Evolutionary conservation across 495 filamentous ascomycete species (phyloP).

Genomic region (Emericellopsis terricola): DNA sequence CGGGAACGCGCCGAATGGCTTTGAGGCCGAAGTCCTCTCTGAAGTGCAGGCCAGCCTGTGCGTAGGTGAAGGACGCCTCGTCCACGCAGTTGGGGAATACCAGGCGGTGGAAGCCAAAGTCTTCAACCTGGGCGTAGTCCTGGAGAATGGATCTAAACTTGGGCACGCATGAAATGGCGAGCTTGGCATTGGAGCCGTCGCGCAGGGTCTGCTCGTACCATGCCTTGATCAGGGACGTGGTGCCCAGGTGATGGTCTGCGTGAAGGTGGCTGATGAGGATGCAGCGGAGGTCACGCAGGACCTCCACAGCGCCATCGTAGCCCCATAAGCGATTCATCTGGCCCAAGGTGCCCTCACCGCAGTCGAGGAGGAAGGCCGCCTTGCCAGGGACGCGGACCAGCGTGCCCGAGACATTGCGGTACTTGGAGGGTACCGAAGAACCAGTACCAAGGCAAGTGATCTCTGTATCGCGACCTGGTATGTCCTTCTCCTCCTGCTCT

Average conservation of each 20-base stretch:
- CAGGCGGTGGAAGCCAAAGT: conserved; percentile 45
- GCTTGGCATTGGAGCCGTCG: conserved; percentile 8
- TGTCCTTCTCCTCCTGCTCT: conserved; percentile 26
- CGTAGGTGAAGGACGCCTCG: conserved; percentile 1
- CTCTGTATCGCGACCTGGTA: conserved; percentile 57
- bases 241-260: conserved; percentile 91
- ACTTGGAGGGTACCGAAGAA: conserved; percentile 73
- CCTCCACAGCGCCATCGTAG: conserved; percentile 37
- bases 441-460: conserved; percentile 81
- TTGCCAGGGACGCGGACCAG: conserved; percentile 65
- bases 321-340: conserved; percentile 63
- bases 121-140: conserved; percentile 64
- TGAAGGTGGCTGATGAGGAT: conserved; percentile 95
- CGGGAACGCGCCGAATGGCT: conserved; percentile 38
- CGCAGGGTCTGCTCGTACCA: conserved; percentile 36
- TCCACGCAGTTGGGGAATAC: conserved; percentile 9
- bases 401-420: conserved; percentile 86
- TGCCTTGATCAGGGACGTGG: conserved; percentile 54
- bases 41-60: neutral
- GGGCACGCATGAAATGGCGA: conserved; percentile 1
- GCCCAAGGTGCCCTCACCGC: conserved; percentile 86
- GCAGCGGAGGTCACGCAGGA: conserved; percentile 59
- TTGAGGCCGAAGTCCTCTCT: conserved; percentile 17
- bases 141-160: conserved; percentile 50
- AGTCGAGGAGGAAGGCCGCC: conserved; percentile 77